phyloP scores from a whole-genome alignment of 129 eudicot species.

The Flaveria ramosissima region DNA sequence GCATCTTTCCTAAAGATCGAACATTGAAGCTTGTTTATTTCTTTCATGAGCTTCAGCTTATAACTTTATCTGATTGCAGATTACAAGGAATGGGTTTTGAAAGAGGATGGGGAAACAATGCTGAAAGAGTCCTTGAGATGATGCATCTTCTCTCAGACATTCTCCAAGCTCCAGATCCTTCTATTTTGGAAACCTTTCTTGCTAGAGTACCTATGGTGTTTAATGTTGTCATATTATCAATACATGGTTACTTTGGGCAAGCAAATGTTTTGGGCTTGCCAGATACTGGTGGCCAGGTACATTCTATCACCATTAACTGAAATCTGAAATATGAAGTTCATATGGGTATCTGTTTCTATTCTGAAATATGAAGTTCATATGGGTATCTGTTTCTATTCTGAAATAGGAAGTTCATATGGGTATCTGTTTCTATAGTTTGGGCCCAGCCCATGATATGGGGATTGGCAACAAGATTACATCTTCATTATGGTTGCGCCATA shows the following conservation, averaged over 20 bases:
- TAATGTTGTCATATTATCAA: conserved; percentile 87
- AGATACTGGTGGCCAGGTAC: conserved; percentile 99
- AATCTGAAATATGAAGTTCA: conserved; percentile 4
- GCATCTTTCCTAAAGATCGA: conserved; percentile 25
- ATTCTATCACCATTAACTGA: conserved; percentile 8
- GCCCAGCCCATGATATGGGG: not conserved
- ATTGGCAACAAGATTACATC: conserved; percentile 6
- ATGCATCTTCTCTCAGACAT: conserved; percentile 91
- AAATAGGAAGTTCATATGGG: conserved; percentile 3
- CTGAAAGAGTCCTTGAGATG: conserved; percentile 68
- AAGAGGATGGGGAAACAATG: conserved; percentile 97
- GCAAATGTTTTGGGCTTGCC: conserved; percentile 99
- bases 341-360: not conserved
- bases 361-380: conserved; percentile 2
- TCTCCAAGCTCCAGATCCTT: conserved; percentile 98
- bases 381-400: not conserved
- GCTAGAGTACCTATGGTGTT: conserved; percentile 96
- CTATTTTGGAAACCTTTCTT: conserved; percentile 83
- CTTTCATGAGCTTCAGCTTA: conserved; percentile 2
- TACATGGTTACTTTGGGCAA: conserved; percentile 98
- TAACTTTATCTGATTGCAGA: conserved; percentile 40
- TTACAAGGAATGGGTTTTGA: conserved; percentile 99
- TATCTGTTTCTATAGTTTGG: not conserved
- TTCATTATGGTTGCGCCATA: not conserved
- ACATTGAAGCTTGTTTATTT: not conserved